Evolutionary conservation across 2,329 filamentous ascomycete genomes (phyloP), one percentile per base, ranked within the genome.

Genomic region (Colletotrichum orchidophilum): DNA sequence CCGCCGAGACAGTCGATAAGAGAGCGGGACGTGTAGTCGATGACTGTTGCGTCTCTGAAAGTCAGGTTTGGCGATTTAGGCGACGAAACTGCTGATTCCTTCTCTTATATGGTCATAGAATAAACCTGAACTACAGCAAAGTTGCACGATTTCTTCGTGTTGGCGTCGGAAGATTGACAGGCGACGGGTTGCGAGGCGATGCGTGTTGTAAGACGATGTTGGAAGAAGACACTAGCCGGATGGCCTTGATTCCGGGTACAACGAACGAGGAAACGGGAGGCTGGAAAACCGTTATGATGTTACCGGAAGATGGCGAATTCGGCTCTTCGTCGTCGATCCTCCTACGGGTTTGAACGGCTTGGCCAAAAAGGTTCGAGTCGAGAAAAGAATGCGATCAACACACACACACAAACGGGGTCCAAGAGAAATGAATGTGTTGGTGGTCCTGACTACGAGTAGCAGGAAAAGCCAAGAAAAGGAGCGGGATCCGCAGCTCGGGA

Each of bases 331-430:
- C 42, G 21, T 53, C 53, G 52, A 63, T 68, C 57, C 54, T 63
- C 54, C 57, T 42, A 61, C 29, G 50, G 63, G 29, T 57, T 61
- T 15, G 18, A 42, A 61, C 29, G 50, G 63, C 26, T 57, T 61
- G 12, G 18, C 11, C 12, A 21, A 59, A 63, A 66, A 46, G 35
- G 33, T 26, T 54, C 58, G 58, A 63, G 58, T 54, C 64, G 53
- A 63, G 66, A 74, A 71, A 65, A 53, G 66, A 63, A 73, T 74
- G 73, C 71, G 73, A 63, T 74, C 73, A 74, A 74, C 73, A 74
- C 73, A 72, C 64, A 60, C 55, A 53, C 29, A 65, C 33, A 59
- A 66, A 70, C 52, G 58, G 58, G 64, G 33, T 68, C 58, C 58
- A 42, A 63, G 58, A 53, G 66, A 62, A 72, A 70, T 60, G 70